A percentile compares a stretch with the other conserved stretches of the same genome.
phyloP scores from a whole-genome alignment of 2,329 filamentous ascomycete species.

The Aspergillus sp. region DNA sequence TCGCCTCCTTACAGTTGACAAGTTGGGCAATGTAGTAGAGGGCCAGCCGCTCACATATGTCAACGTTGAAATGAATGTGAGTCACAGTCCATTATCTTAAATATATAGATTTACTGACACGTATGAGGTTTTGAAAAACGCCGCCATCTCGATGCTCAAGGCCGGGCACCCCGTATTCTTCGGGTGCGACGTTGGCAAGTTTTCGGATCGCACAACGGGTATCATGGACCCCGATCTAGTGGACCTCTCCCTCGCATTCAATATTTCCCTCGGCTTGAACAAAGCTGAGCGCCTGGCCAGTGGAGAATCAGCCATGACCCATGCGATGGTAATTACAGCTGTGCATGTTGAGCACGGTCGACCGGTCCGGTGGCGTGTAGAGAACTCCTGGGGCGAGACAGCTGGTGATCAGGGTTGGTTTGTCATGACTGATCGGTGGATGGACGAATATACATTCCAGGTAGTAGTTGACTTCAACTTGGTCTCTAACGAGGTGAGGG shows the following conservation, averaged over 20 bases:
- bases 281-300: constrained; percentile 74
- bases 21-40: constrained; percentile 78
- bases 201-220: constrained; percentile 64
- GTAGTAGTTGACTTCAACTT: constrained; percentile 76
- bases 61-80: constrained; percentile 67
- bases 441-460: constrained; percentile 82
- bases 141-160: constrained; percentile 74
- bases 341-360: constrained; percentile 73
- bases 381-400: constrained; percentile 77
- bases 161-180: constrained; percentile 83
- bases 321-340: constrained; percentile 87
- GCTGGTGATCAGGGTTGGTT: constrained; percentile 80
- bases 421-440: constrained; percentile 81
- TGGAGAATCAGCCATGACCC: constrained; percentile 81
- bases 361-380: constrained; percentile 76
- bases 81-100: not conserved
- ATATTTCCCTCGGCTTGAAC: constrained; percentile 68
- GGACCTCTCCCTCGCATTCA: constrained; percentile 83
- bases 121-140: constrained; percentile 61
- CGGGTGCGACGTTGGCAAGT: constrained; percentile 83
- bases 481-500: constrained; percentile 63
- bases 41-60: constrained; percentile 76
- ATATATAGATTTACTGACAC: no score
- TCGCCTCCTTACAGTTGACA: constrained; percentile 70
- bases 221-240: constrained; percentile 78